These are phyloP conservation scores for Patellifolia procumbens DNA, from an alignment of 179 eudicot species.

Conservation along the genomic window DNA sequence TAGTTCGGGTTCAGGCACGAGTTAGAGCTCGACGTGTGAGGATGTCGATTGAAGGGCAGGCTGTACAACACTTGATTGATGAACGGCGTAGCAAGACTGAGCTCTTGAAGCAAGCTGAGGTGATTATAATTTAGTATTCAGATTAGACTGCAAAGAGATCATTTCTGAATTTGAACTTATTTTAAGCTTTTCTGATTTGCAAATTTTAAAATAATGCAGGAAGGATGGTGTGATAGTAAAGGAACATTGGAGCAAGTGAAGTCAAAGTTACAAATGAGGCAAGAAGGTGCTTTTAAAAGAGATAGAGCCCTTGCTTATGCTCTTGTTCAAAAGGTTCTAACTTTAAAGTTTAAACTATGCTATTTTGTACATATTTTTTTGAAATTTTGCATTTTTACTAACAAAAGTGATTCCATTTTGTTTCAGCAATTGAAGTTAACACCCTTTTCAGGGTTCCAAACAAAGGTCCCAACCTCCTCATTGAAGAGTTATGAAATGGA, in stretches of 20 bases:
- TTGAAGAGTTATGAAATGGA: constrained; percentile 46
- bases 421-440: constrained; percentile 58
- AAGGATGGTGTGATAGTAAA: constrained; percentile 56
- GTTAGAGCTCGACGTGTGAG: constrained; percentile 88
- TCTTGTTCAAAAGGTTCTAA: constrained; percentile 41
- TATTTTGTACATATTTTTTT: too few species aligned
- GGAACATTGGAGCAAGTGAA: constrained; percentile 44
- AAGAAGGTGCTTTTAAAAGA: constrained; percentile 52
- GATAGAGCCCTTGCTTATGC: constrained; percentile 51
- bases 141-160: too few species aligned
- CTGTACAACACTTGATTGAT: constrained; percentile 69
- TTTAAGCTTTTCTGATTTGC: constrained; percentile 7
- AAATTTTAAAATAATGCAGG: constrained; percentile 29
- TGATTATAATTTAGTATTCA: too few species aligned
- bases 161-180: background rate
- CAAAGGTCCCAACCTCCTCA: constrained; percentile 41
- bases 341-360: background rate
- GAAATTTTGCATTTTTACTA: too few species aligned
- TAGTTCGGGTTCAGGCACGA: constrained; percentile 92
- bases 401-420: background rate
- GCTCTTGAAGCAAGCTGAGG: constrained; percentile 80
- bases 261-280: constrained; percentile 47
- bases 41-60: constrained; percentile 90
- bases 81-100: constrained; percentile 63
- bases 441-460: constrained; percentile 40